Percentiles rank a stretch among this genome's conserved stretches.
Conservation (phyloP, 192 early-diverging fungal genomes). For the Funneliformis geosporum region DNA sequence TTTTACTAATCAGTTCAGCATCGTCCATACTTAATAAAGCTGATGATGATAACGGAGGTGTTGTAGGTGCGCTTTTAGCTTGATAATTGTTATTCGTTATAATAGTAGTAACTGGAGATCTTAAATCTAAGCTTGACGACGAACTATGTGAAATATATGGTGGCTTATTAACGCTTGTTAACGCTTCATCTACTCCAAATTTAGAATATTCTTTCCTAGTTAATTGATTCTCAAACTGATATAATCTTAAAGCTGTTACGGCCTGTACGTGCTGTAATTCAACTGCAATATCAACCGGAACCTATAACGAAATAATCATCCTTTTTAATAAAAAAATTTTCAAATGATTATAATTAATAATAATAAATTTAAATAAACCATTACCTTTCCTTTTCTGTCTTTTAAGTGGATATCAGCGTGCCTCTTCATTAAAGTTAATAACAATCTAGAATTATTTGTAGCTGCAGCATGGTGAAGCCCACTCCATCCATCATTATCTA, state of each 20-base stretch:
- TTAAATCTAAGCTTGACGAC: neutral
- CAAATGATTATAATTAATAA: neutral
- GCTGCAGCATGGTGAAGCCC: constrained; percentile 74
- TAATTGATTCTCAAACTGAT: constrained; percentile 46
- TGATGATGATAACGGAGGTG: neutral
- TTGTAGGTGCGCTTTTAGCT: neutral
- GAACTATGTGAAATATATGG: neutral
- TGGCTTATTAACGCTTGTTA: constrained; percentile 24
- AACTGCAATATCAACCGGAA: constrained; percentile 57
- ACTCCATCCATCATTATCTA: constrained; percentile 66
- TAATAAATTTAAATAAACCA: neutral
- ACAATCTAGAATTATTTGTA: constrained; percentile 65
- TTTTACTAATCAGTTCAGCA: neutral
- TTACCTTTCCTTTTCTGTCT: constrained; percentile 67
- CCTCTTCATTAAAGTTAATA: constrained; percentile 70
- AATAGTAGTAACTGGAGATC: neutral
- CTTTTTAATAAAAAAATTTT: neutral
- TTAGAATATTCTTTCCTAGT: constrained; percentile 30
- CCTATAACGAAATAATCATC: constrained; percentile 34
- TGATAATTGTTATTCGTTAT: neutral
- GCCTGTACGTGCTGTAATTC: constrained; percentile 54
- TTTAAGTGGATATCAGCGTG: constrained; percentile 72
- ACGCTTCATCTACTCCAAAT: constrained; percentile 31
- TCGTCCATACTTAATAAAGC: neutral
- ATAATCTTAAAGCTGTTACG: constrained; percentile 50